phyloP scores from a whole-genome alignment of 176 grass and related monocot genomes.

The Bolboschoenus planiculmis region DNA sequence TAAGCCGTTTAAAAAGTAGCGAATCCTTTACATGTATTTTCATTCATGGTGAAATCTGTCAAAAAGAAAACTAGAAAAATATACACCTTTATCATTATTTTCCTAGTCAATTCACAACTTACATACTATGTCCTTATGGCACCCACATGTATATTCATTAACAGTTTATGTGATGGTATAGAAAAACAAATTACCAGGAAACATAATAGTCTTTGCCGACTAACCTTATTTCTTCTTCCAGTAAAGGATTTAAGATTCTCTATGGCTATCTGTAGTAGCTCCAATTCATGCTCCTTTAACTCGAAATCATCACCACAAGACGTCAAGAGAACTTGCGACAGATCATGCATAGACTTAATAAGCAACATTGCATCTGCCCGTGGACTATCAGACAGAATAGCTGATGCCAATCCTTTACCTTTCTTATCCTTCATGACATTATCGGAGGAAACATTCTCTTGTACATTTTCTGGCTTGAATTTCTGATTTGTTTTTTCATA shows the following conservation, averaged over 20 bases:
- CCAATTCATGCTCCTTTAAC: conserved; percentile 38
- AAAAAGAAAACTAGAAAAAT: not conserved
- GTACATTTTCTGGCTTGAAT: conserved; percentile 5
- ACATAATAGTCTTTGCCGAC: conserved; percentile 12
- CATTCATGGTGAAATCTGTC: not conserved
- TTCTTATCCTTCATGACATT: not conserved
- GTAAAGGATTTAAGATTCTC: conserved; percentile 49
- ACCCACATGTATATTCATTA: not conserved
- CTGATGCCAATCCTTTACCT: not conserved
- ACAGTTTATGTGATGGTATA: not conserved
- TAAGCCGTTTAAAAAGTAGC: not conserved
- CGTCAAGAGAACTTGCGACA: conserved; percentile 40
- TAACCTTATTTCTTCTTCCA: conserved; percentile 51
- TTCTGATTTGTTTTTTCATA: conserved; percentile 20
- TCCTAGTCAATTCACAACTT: not conserved
- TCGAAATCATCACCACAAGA: conserved; percentile 31
- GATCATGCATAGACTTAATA: conserved; percentile 49
- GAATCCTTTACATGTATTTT: not conserved
- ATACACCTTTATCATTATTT: not conserved
- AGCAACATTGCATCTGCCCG: conserved; percentile 8
- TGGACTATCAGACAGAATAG: not conserved
- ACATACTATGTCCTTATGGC: not conserved
- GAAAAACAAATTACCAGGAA: not conserved
- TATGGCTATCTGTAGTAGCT: conserved; percentile 44
- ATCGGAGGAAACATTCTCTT: conserved; percentile 16